Evolutionary conservation across 2,329 filamentous ascomycete genomes (phyloP).

Genomic region (Penicillium concentricum): DNA sequence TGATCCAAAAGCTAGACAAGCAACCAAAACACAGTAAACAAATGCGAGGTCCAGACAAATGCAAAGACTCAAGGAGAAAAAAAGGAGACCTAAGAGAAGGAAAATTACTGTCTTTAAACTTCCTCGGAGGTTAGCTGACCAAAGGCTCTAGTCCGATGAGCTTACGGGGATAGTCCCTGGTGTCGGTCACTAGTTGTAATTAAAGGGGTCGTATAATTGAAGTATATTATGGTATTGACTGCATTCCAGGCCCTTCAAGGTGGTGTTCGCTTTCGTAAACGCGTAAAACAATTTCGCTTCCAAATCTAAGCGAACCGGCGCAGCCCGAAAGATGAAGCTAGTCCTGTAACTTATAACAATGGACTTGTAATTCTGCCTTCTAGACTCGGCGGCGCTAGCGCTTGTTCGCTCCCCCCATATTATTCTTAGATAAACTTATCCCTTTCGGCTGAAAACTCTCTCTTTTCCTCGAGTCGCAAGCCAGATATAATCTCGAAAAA

Average conservation of each 20-base stretch:
- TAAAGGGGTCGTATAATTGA: neutral
- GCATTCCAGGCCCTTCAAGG: neutral
- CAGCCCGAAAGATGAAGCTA: neutral
- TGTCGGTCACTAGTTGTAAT: neutral
- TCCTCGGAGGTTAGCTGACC: neutral
- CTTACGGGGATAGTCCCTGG: neutral
- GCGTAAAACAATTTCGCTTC: neutral
- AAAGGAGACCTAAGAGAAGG: neutral
- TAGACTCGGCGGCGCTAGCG: neutral
- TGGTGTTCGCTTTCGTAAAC: neutral
- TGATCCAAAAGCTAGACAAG: neutral
- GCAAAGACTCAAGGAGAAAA: neutral
- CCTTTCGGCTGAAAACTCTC: neutral
- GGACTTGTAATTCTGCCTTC: neutral
- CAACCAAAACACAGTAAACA: neutral
- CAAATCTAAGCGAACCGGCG: slow-evolving; percentile 6
- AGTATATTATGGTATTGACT: neutral
- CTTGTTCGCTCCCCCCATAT: neutral
- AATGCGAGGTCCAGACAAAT: neutral
- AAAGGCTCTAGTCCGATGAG: neutral
- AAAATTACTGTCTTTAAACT: neutral
- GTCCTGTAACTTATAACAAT: neutral
- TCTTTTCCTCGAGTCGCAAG: neutral
- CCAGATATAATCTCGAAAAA: neutral
- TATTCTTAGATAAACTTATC: neutral